phyloP scores from a whole-genome alignment of 2,329 filamentous ascomycete genomes.

The Colletotrichum liaoningense region DNA sequence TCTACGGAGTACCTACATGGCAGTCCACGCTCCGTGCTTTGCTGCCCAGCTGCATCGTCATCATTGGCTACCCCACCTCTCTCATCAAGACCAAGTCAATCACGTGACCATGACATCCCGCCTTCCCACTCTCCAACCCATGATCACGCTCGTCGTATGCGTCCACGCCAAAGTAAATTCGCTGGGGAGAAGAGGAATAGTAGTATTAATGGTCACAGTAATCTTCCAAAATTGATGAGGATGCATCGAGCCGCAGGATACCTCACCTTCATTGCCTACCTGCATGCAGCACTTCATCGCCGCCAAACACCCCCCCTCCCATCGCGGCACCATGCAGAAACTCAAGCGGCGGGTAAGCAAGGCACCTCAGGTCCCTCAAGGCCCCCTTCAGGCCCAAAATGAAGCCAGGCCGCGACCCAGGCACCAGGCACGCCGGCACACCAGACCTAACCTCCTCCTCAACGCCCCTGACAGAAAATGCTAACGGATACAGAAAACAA shows the following conservation, averaged over 20 bases:
- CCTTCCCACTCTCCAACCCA: not conserved
- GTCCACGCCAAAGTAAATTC: no score
- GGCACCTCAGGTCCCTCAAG: not conserved
- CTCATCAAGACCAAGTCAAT: not conserved
- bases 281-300: not conserved
- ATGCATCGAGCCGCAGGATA: no score
- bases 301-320: not conserved
- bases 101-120: not conserved
- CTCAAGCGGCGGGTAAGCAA: not conserved
- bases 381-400: not conserved
- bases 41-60: not conserved
- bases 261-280: not conserved
- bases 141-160: not conserved
- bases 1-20: no score
- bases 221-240: no score
- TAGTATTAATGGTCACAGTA: no score
- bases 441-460: no score
- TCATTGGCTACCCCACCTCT: not conserved
- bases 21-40: not conserved
- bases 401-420: not conserved
- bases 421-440: not conserved
- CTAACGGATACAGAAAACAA: no score
- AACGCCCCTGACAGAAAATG: no score
- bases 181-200: no score
- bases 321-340: conserved; percentile 1